Evolutionary conservation across 345 rosid species (phyloP).

Genomic region (Nasturtium officinale): DNA sequence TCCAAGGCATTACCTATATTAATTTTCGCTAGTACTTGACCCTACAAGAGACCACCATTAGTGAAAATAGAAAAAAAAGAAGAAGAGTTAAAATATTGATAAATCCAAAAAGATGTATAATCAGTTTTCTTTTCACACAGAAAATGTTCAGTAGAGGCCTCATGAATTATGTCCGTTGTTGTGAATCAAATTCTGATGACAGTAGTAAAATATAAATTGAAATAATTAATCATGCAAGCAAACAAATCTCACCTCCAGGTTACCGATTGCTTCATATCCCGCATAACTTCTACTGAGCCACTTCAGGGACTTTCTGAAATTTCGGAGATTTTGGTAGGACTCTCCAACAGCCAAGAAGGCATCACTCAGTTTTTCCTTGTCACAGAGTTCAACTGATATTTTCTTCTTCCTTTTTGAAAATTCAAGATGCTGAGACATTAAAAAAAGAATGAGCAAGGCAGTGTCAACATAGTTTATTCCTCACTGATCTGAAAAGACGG

Average conservation of each 20-base stretch:
- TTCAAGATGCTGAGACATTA: conserved; percentile 65
- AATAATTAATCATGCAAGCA: conserved; percentile 21
- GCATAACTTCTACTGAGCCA: conserved; percentile 75
- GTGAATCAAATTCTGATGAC: conserved; percentile 9
- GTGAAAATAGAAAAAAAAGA: conserved; percentile 37
- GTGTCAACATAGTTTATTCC: too few species aligned
- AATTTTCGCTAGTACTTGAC: conserved; percentile 85
- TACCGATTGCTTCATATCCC: conserved; percentile 64
- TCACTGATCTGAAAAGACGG: conserved; percentile 3
- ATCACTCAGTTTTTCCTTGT: conserved; percentile 84
- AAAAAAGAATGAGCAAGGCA: too few species aligned
- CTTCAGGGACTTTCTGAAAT: conserved; percentile 74
- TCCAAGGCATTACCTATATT: conserved; percentile 79
- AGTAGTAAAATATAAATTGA: conserved; percentile 8
- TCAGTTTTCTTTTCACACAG: conserved; percentile 9
- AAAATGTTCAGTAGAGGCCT: conserved; percentile 21
- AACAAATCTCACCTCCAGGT: conserved; percentile 69
- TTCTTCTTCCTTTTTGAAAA: conserved; percentile 81
- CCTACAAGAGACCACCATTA: conserved; percentile 55
- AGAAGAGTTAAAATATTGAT: conserved; percentile 9
- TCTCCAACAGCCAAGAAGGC: conserved; percentile 79
- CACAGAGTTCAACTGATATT: conserved; percentile 66
- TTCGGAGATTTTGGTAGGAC: conserved; percentile 81
- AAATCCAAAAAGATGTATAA: conserved; percentile 9
- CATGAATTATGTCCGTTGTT: background rate